Base-by-base conservation (phyloP, 2,329 filamentous ascomycete genomes). In the Cladosporium austrohemisphaericum region DNA sequence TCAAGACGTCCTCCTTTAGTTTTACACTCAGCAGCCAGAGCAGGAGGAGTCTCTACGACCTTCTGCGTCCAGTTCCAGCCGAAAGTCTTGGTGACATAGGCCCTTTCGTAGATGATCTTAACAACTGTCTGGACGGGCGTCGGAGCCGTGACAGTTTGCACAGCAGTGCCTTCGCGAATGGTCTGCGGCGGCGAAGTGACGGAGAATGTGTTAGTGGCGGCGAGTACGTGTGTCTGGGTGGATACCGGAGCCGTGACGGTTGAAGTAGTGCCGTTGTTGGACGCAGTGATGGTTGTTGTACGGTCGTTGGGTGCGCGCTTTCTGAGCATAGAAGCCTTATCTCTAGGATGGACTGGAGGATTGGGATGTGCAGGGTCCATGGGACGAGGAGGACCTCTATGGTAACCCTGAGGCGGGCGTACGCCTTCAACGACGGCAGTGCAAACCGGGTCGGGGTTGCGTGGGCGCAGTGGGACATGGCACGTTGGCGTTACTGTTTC, bases 1-100 rank as follows among this genome's bases (percentile, higher is more conserved):
- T 44, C 50, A 31, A 54, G 52, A 45, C 52, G 52, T 20, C 54
- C 54, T 25, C 54, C 54, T 16, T 47, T 41, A 43, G 22, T 32
- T 31, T 29, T 41, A 23, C 54, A 56, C 16, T 48, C 50, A 19
- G 43, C 41, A 6, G 31, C 48, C 4, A 31, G 33, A 13, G 54
- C 50, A 9, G 44, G 29, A 4, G 54, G 52, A n/a, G 35, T 51
- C 2, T 32, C 28, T 2, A 43, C 51, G 3, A 51, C 52, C 25
- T 52, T 54, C 32, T 44, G 48, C 1, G 54, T 56, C 52, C 52
- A 56, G 11, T 47, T 53, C 18, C 51, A 33, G 4, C 26, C 41
- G 29, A 52, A 49, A 0, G 50, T 55, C 32, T 49, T 52, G 22
- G 51, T 51, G 9, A 22, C 31, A 13, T 50, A 52, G 11, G 43